Evolutionary conservation across 148 eudicot species (phyloP).

Genomic region (Fagopyrum esculentum): DNA sequence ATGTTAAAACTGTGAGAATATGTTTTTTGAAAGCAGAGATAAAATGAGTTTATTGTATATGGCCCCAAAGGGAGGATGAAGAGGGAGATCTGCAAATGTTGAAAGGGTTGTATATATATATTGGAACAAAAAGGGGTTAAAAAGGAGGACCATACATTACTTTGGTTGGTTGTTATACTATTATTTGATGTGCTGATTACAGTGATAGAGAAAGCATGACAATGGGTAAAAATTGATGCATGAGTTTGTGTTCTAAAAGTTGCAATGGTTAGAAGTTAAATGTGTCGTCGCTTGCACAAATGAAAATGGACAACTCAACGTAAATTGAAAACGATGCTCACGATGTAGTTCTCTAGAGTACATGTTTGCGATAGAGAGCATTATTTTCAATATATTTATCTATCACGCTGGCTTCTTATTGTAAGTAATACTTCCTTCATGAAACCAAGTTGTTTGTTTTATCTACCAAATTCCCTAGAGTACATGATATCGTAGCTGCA

Average conservation of each 20-base stretch:
- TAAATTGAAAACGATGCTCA: neutral
- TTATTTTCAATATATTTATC: neutral
- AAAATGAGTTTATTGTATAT: neutral
- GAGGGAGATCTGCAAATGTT: conserved; percentile 1
- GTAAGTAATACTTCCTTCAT: neutral
- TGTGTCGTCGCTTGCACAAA: neutral
- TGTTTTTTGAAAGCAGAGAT: conserved; percentile 3
- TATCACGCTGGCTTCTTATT: neutral
- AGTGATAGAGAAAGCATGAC: neutral
- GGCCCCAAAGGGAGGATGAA: conserved; percentile 10
- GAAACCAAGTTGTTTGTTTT: neutral
- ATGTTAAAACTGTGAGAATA: neutral
- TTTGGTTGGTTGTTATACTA: neutral
- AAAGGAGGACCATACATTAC: neutral
- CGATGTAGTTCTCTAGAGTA: neutral
- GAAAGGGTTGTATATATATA: neutral
- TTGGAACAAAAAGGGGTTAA: neutral
- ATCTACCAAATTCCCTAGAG: neutral
- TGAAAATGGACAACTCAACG: neutral
- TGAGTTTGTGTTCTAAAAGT: neutral
- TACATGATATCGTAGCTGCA: conserved; percentile 86
- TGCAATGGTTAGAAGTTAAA: conserved; percentile 1
- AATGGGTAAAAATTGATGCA: neutral
- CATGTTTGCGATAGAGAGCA: conserved; percentile 5
- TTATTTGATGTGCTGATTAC: neutral